Percentiles rank a stretch among this genome's conserved stretches.
Conservation (phyloP, 78 protist genomes). For the Cavenderia fasciculata region DNA sequence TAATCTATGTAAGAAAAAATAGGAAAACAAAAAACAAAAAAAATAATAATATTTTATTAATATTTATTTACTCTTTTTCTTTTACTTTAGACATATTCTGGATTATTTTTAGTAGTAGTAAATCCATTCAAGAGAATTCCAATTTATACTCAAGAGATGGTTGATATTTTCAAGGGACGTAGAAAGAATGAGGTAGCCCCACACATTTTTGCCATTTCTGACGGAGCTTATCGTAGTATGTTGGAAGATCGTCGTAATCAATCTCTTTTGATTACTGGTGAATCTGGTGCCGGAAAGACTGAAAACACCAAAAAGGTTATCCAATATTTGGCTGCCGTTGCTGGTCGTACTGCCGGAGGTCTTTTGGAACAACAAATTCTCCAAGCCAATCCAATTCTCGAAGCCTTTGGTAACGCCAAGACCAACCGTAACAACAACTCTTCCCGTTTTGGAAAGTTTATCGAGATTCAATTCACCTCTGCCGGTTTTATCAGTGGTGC, state of each 20-base stretch:
- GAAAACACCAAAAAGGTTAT: constrained; percentile 92
- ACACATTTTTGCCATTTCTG: constrained; percentile 91
- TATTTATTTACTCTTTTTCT: background rate
- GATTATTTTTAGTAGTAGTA: constrained; percentile 93
- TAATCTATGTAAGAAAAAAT: constrained; percentile 84
- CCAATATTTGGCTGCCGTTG: constrained; percentile 94
- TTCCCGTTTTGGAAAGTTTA: constrained; percentile 96
- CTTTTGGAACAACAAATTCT: constrained; percentile 89
- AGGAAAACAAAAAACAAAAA: too few relatives aligned
- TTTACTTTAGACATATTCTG: constrained; percentile 88
- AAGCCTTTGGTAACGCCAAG: constrained; percentile 96
- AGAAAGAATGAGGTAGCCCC: constrained; percentile 89
- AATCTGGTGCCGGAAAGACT: constrained; percentile 98
- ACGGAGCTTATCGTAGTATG: constrained; percentile 92
- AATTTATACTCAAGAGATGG: constrained; percentile 87
- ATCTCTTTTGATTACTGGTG: constrained; percentile 94
- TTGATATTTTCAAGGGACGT: constrained; percentile 87
- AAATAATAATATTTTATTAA: background rate
- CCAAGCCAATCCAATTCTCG: constrained; percentile 97
- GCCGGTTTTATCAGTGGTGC: constrained; percentile 95
- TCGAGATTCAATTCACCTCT: constrained; percentile 94
- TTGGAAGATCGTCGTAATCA: constrained; percentile 87
- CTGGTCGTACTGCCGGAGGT: constrained; percentile 84
- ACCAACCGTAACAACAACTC: constrained; percentile 93
- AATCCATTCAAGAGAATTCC: constrained; percentile 95